Percentiles rank a stretch among this genome's conserved stretches.
These are phyloP conservation scores for Pseudozyma tsukubaensis DNA, from an alignment of 1,284 basidiomycete species.

Conservation along the genomic window DNA sequence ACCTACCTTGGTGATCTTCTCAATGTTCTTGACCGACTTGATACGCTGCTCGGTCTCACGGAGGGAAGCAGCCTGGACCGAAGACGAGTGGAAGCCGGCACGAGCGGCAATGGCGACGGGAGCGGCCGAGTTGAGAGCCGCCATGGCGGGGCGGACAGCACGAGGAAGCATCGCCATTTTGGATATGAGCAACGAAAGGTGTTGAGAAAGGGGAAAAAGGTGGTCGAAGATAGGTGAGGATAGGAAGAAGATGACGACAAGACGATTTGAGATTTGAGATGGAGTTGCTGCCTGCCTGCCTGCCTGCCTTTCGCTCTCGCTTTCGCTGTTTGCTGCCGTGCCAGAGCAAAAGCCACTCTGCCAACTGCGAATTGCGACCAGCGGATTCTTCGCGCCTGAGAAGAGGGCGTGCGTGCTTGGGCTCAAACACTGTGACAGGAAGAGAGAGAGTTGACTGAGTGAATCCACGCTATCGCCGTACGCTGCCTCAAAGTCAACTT, in stretches of 20 bases:
- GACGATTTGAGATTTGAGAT: constrained; percentile 15
- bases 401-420: neutral
- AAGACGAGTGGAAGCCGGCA: constrained; percentile 64
- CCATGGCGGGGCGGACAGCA: constrained; percentile 55
- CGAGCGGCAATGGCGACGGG: constrained; percentile 49
- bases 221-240: constrained; percentile 4
- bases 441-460: constrained; percentile 5
- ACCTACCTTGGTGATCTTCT: constrained; percentile 96
- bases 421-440: neutral
- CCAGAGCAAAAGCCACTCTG: neutral
- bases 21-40: constrained; percentile 94
- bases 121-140: constrained; percentile 46
- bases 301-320: no score
- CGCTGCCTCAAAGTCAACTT: no score
- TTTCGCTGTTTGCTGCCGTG: neutral
- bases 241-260: constrained; percentile 15
- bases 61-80: constrained; percentile 93
- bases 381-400: neutral
- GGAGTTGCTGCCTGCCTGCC: no score
- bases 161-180: constrained; percentile 64
- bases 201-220: constrained; percentile 7
- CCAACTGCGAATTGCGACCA: neutral
- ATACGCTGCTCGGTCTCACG: constrained; percentile 95
- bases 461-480: no score
- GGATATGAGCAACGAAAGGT: constrained; percentile 3